These are phyloP conservation scores for Apophysomyces trapeziformis DNA, from an alignment of 371 early-diverging fungal genomes.

Conservation along the genomic window DNA sequence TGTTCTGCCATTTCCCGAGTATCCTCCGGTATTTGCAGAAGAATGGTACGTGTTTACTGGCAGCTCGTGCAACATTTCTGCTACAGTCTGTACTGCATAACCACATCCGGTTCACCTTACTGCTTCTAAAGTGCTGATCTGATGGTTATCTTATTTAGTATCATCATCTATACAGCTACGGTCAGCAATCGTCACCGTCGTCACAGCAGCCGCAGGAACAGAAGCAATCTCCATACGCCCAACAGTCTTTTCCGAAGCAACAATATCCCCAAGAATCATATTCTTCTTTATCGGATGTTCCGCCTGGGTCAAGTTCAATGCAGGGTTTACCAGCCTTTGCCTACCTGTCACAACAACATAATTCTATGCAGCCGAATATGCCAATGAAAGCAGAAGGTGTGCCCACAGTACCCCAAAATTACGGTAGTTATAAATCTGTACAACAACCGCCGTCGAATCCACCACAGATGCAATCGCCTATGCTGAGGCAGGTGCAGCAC, in stretches of 20 bases:
- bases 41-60: constrained; percentile 11
- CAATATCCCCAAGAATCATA: constrained; percentile 2
- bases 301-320: not conserved
- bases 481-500: not conserved
- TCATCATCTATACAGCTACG: constrained; percentile 10
- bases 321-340: constrained; percentile 6
- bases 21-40: constrained; percentile 7
- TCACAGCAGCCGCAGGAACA: constrained; percentile 9
- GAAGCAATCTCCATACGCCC: not conserved
- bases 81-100: constrained; percentile 10
- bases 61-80: constrained; percentile 3
- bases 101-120: not conserved
- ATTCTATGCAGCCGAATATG: constrained; percentile 7
- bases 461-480: constrained; percentile 1
- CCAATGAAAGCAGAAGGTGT: constrained; percentile 6
- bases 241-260: not conserved
- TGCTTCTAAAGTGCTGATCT: not conserved
- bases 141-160: not conserved
- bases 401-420: constrained; percentile 4
- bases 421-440: constrained; percentile 6
- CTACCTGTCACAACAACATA: constrained; percentile 8
- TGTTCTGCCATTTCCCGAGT: constrained; percentile 10
- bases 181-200: constrained; percentile 7
- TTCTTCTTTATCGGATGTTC: constrained; percentile 8
- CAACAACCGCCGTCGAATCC: constrained; percentile 1